A percentile compares a stretch with the other conserved stretches of the same genome.
Conservation (phyloP, 805 yeast genomes). For the Saccharomycopsis oosterbeekiorum region DNA sequence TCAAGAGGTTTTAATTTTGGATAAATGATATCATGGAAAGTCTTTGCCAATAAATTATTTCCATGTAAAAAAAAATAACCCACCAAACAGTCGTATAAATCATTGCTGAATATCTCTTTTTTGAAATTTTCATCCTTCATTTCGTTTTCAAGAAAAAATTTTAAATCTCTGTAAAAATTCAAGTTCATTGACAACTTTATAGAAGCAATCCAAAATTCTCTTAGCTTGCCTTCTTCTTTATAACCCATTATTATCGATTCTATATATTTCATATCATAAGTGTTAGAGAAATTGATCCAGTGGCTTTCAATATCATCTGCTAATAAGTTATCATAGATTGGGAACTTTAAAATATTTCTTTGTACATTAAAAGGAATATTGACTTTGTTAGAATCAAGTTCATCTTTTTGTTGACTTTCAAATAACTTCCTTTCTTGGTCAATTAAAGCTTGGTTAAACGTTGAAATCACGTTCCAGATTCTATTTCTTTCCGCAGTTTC, state of each 20-base stretch:
- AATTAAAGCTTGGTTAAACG: neutral
- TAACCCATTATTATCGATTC: neutral
- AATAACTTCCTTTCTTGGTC: neutral
- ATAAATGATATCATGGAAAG: slow-evolving; percentile 2
- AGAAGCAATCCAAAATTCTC: slow-evolving; percentile 10
- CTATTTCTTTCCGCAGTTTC: neutral
- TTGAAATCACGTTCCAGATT: neutral
- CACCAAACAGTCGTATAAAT: slow-evolving; percentile 7
- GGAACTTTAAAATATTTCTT: neutral
- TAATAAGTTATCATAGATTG: neutral
- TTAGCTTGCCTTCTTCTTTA: neutral
- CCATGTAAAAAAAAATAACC: slow-evolving; percentile 3
- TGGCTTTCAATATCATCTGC: neutral
- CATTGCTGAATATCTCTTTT: neutral
- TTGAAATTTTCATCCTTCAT: neutral
- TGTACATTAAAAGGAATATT: neutral
- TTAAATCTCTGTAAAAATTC: slow-evolving; percentile 3
- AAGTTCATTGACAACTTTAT: slow-evolving; percentile 3
- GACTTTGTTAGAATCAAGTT: neutral
- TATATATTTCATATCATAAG: neutral
- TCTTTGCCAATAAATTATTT: neutral
- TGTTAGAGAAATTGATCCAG: neutral
- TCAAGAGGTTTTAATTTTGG: neutral
- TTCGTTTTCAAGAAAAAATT: neutral
- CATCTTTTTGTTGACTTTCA: neutral